These are phyloP conservation scores for Lactuca sativa DNA, from an alignment of 129 eudicot genomes.

Conservation along the genomic window DNA sequence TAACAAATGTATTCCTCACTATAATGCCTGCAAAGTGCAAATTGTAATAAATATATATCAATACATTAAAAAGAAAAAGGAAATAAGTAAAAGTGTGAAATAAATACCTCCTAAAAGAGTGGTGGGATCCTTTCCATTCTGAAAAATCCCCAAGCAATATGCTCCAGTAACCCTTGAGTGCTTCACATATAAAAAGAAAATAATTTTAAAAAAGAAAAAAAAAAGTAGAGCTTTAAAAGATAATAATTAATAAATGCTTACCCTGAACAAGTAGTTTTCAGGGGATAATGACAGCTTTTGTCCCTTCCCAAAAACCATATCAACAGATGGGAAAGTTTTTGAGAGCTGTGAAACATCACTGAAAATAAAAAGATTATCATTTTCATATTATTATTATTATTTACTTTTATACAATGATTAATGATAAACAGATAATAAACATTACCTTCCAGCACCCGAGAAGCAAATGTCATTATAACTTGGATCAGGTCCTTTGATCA, in stretches of 20 bases:
- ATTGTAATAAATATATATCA: not conserved
- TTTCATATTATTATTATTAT: slow-evolving; percentile 10
- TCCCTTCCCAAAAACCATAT: slow-evolving; percentile 81
- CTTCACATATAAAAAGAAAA: slow-evolving; percentile 34
- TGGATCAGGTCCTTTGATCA: slow-evolving; percentile 91
- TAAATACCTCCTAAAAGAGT: slow-evolving; percentile 91
- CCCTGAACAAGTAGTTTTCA: slow-evolving; percentile 94
- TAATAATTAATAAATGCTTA: slow-evolving; percentile 29
- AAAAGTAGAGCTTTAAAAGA: too few species aligned
- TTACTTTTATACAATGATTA: not conserved
- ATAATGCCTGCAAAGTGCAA: slow-evolving; percentile 54
- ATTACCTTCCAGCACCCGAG: slow-evolving; percentile 95
- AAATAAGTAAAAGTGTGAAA: slow-evolving; percentile 9
- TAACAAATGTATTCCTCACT: slow-evolving; percentile 93
- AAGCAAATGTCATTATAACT: slow-evolving; percentile 93
- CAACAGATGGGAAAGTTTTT: slow-evolving; percentile 79
- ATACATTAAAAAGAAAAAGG: not conserved
- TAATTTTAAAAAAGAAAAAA: not conserved
- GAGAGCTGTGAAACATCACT: slow-evolving; percentile 79
- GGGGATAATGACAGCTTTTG: slow-evolving; percentile 82
- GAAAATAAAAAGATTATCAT: slow-evolving; percentile 26
- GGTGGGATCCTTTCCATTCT: slow-evolving; percentile 93
- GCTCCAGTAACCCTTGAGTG: slow-evolving; percentile 91
- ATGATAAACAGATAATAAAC: slow-evolving; percentile 6
- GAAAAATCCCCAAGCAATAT: slow-evolving; percentile 92